Conservation (phyloP, 2,329 filamentous ascomycete genomes). For the Diplodia scrobiculata region DNA sequence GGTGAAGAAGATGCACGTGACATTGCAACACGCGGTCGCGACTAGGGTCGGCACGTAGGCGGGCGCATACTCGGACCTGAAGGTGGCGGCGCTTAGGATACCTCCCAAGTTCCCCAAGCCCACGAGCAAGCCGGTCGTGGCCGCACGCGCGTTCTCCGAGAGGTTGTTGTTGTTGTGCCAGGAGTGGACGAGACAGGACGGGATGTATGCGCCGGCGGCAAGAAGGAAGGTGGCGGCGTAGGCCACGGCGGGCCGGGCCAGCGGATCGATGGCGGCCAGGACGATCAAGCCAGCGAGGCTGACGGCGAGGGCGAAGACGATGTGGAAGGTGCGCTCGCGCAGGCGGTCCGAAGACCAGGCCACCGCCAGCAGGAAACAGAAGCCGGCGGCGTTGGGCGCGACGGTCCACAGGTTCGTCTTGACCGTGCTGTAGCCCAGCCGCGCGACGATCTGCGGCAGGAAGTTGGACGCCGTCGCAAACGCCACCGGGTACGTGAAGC, state of each 20-base stretch:
- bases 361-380: slow-evolving; percentile 11
- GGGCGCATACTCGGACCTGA: slow-evolving; percentile 18
- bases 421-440: slow-evolving; percentile 20
- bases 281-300: slow-evolving; percentile 18
- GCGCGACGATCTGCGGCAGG: slow-evolving; percentile 45
- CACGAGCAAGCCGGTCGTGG: slow-evolving; percentile 12
- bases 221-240: slow-evolving; percentile 27
- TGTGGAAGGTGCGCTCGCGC: slow-evolving; percentile 27
- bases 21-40: slow-evolving; percentile 12
- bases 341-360: slow-evolving; percentile 19
- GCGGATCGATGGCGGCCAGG: slow-evolving; percentile 10
- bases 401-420: slow-evolving; percentile 28
- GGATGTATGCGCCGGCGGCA: slow-evolving; percentile 13
- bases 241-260: not conserved
- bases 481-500: slow-evolving; percentile 54
- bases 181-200: slow-evolving; percentile 21
- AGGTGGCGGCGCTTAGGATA: slow-evolving; percentile 12
- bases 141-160: slow-evolving; percentile 18
- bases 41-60: slow-evolving; percentile 17
- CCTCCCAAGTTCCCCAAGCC: slow-evolving; percentile 19
- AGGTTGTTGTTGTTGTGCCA: slow-evolving; percentile 28
- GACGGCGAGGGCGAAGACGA: slow-evolving; percentile 20
- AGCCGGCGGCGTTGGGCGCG: slow-evolving; percentile 27
- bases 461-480: slow-evolving; percentile 53
- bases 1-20: slow-evolving; percentile 6